Base-by-base conservation (phyloP, 805 yeast genomes). In the Wickerhamomyces subpelliculosus region DNA sequence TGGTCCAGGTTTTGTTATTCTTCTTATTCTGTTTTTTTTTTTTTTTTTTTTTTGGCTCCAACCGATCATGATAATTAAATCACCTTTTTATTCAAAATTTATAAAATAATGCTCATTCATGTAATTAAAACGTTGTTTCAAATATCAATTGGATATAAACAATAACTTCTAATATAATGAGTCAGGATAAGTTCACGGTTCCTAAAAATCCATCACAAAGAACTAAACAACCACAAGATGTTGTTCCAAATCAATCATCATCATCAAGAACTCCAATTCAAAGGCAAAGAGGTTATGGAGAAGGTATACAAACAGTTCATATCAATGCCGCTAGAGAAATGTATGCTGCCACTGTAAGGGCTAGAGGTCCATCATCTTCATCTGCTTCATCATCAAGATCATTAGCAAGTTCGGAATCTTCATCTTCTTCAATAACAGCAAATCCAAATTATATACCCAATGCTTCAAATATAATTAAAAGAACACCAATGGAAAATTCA, bases 301-400 rank as follows among this genome's bases (percentile, higher is more conserved):
- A 22, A 12, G 75, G 80, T 4, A 73, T 80, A 24, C 64, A 68
- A 27, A 75, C 80, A 0, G 62, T 76, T 4, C 79, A 78, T 43
- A 65, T 80, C 5, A 68, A 68, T 43, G 58, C 72, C 21, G 90
- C 90, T 2, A 64, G 88, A 39, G 78, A 80, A 47, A 70, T 82
- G 78, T 78, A 72, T 33, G 57, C 62, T 4, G 41, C 46, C 17
- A 65, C 68, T 0, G 59, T 61, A 1, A 44, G 56, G 13, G 64
- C 70, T 4, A 48, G 70, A 26, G 45, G 43, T 3, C 62, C 65
- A 8, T n/a, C n/a, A n/a, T n/a, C n/a, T n/a, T n/a, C n/a, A n/a
- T n/a, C n/a, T n/a, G n/a, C n/a, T n/a, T n/a, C n/a, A n/a, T n/a
- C n/a, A n/a, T n/a, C n/a, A n/a, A n/a, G n/a, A n/a, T n/a, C n/a